phyloP scores from a whole-genome alignment of 2,329 filamentous ascomycete species.

The Fusarium aywerte region DNA sequence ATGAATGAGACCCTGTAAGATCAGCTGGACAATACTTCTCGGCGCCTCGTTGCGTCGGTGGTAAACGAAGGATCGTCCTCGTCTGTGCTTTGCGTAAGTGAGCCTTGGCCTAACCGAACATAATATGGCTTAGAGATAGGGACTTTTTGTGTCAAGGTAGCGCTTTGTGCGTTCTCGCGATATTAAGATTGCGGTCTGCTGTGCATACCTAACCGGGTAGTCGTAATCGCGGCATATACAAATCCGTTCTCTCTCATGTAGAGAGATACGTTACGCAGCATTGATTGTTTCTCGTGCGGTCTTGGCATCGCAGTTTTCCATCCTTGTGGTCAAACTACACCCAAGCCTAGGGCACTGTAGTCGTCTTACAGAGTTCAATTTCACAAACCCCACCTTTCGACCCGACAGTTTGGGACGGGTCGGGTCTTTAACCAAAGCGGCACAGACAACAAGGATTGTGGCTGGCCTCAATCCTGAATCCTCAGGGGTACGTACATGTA shows the following conservation, averaged over 20 bases:
- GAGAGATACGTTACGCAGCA: background rate
- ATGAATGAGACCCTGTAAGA: slow-evolving; percentile 26
- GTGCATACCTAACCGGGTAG: background rate
- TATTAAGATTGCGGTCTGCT: background rate
- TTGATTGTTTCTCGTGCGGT: background rate
- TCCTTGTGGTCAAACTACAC: slow-evolving; percentile 29
- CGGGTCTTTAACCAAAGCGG: slow-evolving; percentile 41
- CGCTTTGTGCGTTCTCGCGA: background rate
- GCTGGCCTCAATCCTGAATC: slow-evolving; percentile 41
- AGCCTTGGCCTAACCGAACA: slow-evolving; percentile 19
- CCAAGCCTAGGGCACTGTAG: slow-evolving; percentile 22
- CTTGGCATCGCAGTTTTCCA: background rate
- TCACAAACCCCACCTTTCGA: slow-evolving; percentile 36
- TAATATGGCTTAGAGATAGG: slow-evolving; percentile 9
- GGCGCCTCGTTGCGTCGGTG: slow-evolving; percentile 37
- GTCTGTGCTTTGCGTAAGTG: slow-evolving; percentile 11
- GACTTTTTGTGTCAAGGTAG: background rate
- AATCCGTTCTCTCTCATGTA: background rate
- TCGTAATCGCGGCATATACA: background rate
- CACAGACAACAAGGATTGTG: slow-evolving; percentile 37
- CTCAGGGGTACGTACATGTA: slow-evolving; percentile 30
- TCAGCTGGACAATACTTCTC: slow-evolving; percentile 29
- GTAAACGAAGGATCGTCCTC: slow-evolving; percentile 23
- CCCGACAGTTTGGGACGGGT: slow-evolving; percentile 46
- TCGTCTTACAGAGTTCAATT: slow-evolving; percentile 40